These are phyloP conservation scores for Tanacetum coccineum DNA, from an alignment of 129 eudicot species.

Conservation along the genomic window DNA sequence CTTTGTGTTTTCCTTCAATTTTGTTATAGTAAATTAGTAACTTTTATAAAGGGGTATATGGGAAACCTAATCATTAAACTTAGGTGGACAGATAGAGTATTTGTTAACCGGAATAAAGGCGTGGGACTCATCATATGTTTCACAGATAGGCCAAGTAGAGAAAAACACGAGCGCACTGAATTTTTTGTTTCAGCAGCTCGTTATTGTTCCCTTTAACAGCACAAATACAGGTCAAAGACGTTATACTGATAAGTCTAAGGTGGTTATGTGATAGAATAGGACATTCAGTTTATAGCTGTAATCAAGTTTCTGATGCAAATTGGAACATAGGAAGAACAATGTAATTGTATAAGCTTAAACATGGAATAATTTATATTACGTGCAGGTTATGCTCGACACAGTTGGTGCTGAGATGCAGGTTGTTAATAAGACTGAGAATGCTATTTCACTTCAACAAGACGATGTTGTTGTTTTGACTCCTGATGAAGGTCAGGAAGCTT, in stretches of 20 bases:
- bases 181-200: too few relatives aligned
- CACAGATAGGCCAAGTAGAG: too few relatives aligned
- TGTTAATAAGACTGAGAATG: constrained; percentile 59
- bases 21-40: too few relatives aligned
- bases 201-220: neutral
- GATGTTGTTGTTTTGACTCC: constrained; percentile 71
- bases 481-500: constrained; percentile 69
- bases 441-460: constrained; percentile 67
- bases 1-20: too few relatives aligned
- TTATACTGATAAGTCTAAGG: neutral
- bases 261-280: neutral
- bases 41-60: too few relatives aligned
- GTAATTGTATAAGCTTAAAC: neutral
- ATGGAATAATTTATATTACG: constrained; percentile 1
- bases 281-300: too few relatives aligned
- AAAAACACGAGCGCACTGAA: too few relatives aligned
- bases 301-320: neutral
- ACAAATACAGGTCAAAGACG: constrained; percentile 13
- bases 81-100: too few relatives aligned
- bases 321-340: neutral
- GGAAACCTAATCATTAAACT: too few relatives aligned
- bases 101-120: too few relatives aligned
- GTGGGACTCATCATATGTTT: too few relatives aligned
- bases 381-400: constrained; percentile 93
- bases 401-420: constrained; percentile 89